Evolutionary conservation across 208 protist species (phyloP), one percentile per base, ranked within the genome.

Genomic region (Naegleria lovaniensis): DNA sequence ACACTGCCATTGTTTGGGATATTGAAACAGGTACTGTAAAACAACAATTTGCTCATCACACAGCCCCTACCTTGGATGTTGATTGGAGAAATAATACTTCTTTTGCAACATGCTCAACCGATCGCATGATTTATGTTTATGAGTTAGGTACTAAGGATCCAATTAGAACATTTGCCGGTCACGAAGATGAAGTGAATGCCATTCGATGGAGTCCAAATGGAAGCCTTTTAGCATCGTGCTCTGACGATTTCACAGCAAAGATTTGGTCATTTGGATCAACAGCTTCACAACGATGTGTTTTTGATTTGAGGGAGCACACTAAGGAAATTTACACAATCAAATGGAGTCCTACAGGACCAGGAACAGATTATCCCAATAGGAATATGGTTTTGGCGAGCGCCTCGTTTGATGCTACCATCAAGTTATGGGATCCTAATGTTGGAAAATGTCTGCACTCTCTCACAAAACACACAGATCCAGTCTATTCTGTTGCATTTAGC

Each of bases 171-270:
- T 95, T 95, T 85, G 13, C 89, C 13, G 94, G 94, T 43, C 94
- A 96, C 86, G 92, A 96, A 90, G 91, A 94, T 51, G 95, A 96
- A 89, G 96, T 98, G 36, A 98, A 98, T 89, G 93, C 94, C 0
- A 95, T 98, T 91, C 93, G 94, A 58, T 98, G 96, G 96, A 94
- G 96, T 90, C 93, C 95, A 25, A 91, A 90, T 16, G 96, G 94
- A 22, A 94, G 48, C 11, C 84, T 96, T 38, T 91, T 98, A 0
- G 97, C 97, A 15, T 96, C 95, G 0, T 98, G 97, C 92, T 97
- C 96, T 19, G 96, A 98, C 90, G 96, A 98, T 92, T 89, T 13
- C 5, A 97, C 96, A 19, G 95, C 94, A 0, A 97, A 97, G 85
- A 94, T 95, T 39, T 95, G 94, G 94, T 91, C n/a, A 0, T 84